phyloP scores from a whole-genome alignment of 1,139 yeast genomes.

The Citeromyces hawaiiensis region DNA sequence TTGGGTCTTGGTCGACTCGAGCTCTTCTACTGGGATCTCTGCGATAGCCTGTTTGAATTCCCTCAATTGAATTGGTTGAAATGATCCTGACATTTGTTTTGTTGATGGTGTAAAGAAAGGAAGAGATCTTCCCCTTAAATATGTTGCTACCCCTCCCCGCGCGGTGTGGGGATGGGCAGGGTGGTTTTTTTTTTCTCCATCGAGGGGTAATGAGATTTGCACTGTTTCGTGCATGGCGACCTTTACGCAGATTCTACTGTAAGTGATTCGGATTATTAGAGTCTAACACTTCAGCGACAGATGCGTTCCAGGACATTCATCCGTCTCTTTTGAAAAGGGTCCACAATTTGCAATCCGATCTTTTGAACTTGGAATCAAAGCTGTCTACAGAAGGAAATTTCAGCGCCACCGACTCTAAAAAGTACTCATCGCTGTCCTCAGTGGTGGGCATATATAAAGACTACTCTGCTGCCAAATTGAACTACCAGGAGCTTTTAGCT shows the following conservation, averaged over 20 bases:
- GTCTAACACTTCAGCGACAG: background rate
- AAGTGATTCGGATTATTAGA: background rate
- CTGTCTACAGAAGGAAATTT: slow-evolving; percentile 33
- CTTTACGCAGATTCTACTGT: background rate
- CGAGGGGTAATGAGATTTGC: background rate
- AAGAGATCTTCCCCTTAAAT: background rate
- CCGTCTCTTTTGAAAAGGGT: slow-evolving; percentile 59
- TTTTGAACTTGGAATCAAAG: slow-evolving; percentile 29
- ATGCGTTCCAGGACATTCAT: slow-evolving; percentile 24
- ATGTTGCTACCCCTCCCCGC: background rate
- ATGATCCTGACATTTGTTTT: slow-evolving; percentile 11
- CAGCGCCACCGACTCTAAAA: slow-evolving; percentile 40
- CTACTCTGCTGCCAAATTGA: slow-evolving; percentile 26
- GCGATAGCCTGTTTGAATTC: slow-evolving; percentile 22
- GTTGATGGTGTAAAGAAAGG: background rate
- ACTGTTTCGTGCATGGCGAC: background rate
- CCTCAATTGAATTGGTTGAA: slow-evolving; percentile 20
- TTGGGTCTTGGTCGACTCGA: slow-evolving; percentile 14
- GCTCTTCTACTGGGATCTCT: slow-evolving; percentile 18
- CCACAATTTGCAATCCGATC: slow-evolving; percentile 34
- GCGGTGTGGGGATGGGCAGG: background rate
- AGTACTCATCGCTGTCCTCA: slow-evolving; percentile 38
- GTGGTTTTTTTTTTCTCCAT: background rate
- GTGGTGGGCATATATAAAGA: slow-evolving; percentile 38
- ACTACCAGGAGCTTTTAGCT: slow-evolving; percentile 19